Conservation (phyloP, 192 early-diverging fungal genomes). For the Entomortierella parvispora region DNA sequence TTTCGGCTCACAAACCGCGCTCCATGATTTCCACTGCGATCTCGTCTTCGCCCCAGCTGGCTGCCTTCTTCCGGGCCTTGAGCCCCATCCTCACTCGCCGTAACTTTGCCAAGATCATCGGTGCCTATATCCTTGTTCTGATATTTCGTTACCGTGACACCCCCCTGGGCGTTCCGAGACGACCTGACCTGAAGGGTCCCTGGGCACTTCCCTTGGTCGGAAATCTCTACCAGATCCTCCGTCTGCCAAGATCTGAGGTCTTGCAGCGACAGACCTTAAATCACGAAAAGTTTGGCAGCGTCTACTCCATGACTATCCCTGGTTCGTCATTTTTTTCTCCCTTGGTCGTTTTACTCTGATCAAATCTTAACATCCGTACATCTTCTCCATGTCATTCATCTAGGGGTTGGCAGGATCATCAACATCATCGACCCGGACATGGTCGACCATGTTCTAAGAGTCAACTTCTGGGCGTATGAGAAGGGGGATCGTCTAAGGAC, state of each 20-base stretch:
- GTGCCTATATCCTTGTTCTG: constrained; percentile 14
- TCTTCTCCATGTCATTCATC: too few relatives aligned
- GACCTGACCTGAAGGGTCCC: constrained; percentile 39
- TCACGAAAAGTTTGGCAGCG: constrained; percentile 30
- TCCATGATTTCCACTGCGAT: too few relatives aligned
- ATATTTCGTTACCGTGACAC: constrained; percentile 36
- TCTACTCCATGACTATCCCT: constrained; percentile 29
- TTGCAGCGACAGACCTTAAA: constrained; percentile 25
- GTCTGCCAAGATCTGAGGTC: constrained; percentile 1
- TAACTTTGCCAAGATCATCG: background rate
- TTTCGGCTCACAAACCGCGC: too few relatives aligned
- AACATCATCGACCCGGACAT: constrained; percentile 32
- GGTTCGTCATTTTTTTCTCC: background rate
- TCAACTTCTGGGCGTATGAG: constrained; percentile 53
- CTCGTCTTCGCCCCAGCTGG: background rate
- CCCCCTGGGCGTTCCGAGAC: constrained; percentile 15
- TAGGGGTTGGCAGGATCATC: constrained; percentile 23
- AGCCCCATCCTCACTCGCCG: background rate
- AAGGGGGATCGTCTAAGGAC: constrained; percentile 28
- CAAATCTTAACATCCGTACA: too few relatives aligned
- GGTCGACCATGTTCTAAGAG: constrained; percentile 40
- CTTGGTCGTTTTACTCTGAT: too few relatives aligned
- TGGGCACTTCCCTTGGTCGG: constrained; percentile 35
- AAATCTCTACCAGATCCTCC: constrained; percentile 11
- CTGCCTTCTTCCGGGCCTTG: background rate